These are phyloP conservation scores for Macadamia integrifolia DNA, from an alignment of 164 flowering plant genomes.

Conservation along the genomic window DNA sequence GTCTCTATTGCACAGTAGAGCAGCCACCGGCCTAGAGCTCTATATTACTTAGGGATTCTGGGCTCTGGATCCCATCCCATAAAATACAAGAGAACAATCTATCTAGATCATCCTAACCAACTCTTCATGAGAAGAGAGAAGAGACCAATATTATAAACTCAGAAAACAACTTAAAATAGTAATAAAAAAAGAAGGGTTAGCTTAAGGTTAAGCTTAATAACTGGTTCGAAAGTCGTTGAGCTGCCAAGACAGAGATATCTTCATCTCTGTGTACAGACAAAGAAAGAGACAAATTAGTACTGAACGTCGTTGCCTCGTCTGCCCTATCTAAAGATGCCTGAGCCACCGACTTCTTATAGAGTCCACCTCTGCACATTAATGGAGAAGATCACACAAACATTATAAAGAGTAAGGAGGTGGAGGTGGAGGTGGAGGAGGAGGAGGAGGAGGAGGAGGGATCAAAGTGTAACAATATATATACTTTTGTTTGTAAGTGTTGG, in stretches of 20 bases:
- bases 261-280: conserved; percentile 7
- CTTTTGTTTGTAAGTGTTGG: conserved; percentile 26
- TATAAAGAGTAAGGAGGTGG: background rate
- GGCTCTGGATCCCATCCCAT: too few relatives aligned
- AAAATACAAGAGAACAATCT: too few relatives aligned
- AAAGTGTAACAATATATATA: background rate
- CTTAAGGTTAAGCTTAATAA: background rate
- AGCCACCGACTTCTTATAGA: conserved; percentile 4
- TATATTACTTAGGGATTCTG: too few relatives aligned
- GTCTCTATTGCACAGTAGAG: too few relatives aligned
- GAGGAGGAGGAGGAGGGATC: too few relatives aligned
- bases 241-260: conserved; percentile 26
- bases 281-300: background rate
- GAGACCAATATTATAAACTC: too few relatives aligned
- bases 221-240: conserved; percentile 26
- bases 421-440: too few relatives aligned
- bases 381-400: background rate
- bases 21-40: too few relatives aligned
- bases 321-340: conserved; percentile 6
- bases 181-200: too few relatives aligned
- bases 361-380: conserved; percentile 19
- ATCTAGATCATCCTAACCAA: too few relatives aligned
- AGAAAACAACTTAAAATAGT: too few relatives aligned
- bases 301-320: conserved; percentile 3
- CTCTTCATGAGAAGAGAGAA: too few relatives aligned